phyloP scores from a whole-genome alignment of 2,329 filamentous ascomycete species.

The Paecilomyces sp. region DNA sequence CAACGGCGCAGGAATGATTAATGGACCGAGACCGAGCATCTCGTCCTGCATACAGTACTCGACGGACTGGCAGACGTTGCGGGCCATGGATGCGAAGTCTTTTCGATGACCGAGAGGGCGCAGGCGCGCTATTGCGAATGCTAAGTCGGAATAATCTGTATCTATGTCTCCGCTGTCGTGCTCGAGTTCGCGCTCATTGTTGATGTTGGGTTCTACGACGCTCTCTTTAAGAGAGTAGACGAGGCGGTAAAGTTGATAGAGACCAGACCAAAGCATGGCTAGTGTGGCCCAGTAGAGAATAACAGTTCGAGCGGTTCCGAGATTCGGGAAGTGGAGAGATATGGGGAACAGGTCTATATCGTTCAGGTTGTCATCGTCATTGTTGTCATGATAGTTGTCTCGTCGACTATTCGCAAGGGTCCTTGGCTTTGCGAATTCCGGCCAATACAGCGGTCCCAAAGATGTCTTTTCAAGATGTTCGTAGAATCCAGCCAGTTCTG shows the following conservation, averaged over 20 bases:
- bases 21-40: conserved; percentile 9
- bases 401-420: conserved; percentile 1
- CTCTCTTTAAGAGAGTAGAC: conserved; percentile 10
- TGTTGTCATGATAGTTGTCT: background rate
- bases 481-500: conserved; percentile 16
- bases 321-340: conserved; percentile 20
- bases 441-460: conserved; percentile 22
- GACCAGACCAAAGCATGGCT: conserved; percentile 26
- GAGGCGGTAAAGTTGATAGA: conserved; percentile 23
- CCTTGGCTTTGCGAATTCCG: conserved; percentile 11
- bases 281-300: conserved; percentile 26
- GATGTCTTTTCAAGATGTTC: conserved; percentile 12
- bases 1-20: conserved; percentile 3
- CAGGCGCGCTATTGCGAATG: conserved; percentile 9
- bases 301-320: conserved; percentile 18
- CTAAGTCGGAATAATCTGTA: background rate
- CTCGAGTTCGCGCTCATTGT: background rate
- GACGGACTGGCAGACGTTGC: conserved; percentile 28
- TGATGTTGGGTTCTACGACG: background rate
- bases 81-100: conserved; percentile 17
- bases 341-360: conserved; percentile 18
- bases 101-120: conserved; percentile 16
- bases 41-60: conserved; percentile 23
- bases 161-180: too few species aligned
- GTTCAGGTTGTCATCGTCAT: background rate